Evolutionary conservation across 345 rosid genomes (phyloP).

Genomic region (Rhizophora mangle): DNA sequence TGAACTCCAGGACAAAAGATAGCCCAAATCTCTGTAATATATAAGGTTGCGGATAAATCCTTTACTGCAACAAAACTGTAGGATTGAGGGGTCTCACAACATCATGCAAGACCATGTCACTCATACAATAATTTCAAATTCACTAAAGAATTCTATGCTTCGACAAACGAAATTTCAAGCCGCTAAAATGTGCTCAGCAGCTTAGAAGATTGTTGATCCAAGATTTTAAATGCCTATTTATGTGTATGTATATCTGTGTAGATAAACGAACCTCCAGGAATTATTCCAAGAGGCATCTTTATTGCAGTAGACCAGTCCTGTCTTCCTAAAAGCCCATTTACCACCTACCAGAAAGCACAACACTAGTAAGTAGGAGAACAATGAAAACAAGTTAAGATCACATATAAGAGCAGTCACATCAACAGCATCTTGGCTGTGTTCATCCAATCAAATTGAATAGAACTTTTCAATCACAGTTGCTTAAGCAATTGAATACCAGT

Average conservation of each 20-base stretch:
- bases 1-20: not conserved
- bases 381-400: not conserved
- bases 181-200: not conserved
- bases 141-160: not conserved
- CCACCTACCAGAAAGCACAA: slow-evolving; percentile 70
- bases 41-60: not conserved
- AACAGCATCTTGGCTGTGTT: not conserved
- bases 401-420: not conserved
- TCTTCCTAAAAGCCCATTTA: slow-evolving; percentile 92
- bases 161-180: not conserved
- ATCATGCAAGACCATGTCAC: too few relatives aligned
- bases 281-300: slow-evolving; percentile 71
- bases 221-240: too few relatives aligned
- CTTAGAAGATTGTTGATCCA: not conserved
- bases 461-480: not conserved
- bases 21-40: too few relatives aligned
- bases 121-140: too few relatives aligned
- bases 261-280: slow-evolving; percentile 75
- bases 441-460: too few relatives aligned
- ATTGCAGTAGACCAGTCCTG: slow-evolving; percentile 80
- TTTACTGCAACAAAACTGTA: not conserved
- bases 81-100: not conserved
- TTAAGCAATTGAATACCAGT: not conserved
- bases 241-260: not conserved
- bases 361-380: slow-evolving; percentile 20